phyloP scores from a whole-genome alignment of 108 stramenopile species.

The Skeletonema tropicum region DNA sequence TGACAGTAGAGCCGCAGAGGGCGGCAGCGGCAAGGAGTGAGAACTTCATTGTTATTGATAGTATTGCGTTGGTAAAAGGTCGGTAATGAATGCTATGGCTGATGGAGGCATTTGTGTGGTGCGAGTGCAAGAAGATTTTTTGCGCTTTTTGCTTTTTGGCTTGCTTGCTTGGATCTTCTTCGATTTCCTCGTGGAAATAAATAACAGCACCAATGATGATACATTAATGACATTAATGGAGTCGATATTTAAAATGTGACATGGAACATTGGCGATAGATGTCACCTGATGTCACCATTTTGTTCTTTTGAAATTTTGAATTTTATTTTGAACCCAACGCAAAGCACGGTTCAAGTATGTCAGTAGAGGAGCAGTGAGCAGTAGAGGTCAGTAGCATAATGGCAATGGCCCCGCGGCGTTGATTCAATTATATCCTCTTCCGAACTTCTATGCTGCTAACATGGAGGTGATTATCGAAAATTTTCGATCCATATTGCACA shows the following conservation, averaged over 20 bases:
- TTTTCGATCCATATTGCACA: too few species aligned
- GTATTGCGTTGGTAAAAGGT: neutral
- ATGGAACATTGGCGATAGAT: too few species aligned
- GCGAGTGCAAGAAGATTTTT: neutral
- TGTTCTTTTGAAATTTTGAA: too few species aligned
- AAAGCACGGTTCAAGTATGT: too few species aligned
- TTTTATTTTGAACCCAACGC: too few species aligned
- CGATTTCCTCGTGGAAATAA: neutral
- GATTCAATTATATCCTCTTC: neutral
- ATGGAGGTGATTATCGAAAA: too few species aligned
- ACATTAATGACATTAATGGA: too few species aligned
- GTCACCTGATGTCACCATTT: too few species aligned
- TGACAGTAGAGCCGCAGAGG: slow-evolving; percentile 48
- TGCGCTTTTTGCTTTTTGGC: too few species aligned
- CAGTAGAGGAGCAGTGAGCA: too few species aligned
- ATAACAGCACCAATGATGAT: neutral
- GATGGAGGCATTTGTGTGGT: neutral
- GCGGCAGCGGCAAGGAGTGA: slow-evolving; percentile 58
- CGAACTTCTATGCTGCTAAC: neutral
- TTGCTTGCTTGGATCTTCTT: neutral
- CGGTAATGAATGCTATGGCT: too few species aligned
- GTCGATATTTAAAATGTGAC: too few species aligned
- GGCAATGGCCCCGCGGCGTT: neutral
- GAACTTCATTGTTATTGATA: slow-evolving; percentile 69
- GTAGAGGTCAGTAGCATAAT: neutral